A percentile compares a stretch with the other conserved stretches of the same genome.
These are phyloP conservation scores for Stephanocyclus meneghinianus DNA, from an alignment of 352 stramenopile species.

Conservation along the genomic window DNA sequence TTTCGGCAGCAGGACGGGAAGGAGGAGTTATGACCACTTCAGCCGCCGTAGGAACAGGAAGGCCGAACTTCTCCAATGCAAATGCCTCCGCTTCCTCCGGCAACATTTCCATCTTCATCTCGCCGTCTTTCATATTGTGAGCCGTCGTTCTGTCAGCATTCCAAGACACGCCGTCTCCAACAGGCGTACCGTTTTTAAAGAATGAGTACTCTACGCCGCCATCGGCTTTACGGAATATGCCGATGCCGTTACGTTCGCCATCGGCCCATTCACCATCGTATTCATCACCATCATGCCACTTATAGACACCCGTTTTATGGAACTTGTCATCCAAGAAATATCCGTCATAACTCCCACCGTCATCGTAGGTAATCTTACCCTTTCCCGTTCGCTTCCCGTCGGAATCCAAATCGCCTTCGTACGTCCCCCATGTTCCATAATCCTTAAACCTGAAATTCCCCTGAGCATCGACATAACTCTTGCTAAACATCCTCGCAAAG, in stretches of 20 bases:
- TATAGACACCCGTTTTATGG: constrained; percentile 36
- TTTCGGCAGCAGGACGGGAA: background rate
- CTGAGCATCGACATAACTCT: constrained; percentile 13
- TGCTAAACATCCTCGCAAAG: constrained; percentile 12
- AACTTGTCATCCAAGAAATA: constrained; percentile 44
- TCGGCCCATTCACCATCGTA: constrained; percentile 45
- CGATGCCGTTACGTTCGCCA: constrained; percentile 36
- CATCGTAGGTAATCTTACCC: constrained; percentile 38
- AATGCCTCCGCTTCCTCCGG: constrained; percentile 18
- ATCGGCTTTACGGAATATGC: constrained; percentile 28
- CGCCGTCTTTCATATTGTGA: constrained; percentile 26
- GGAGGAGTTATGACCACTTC: background rate
- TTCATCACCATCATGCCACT: constrained; percentile 36
- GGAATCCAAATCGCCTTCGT: constrained; percentile 32
- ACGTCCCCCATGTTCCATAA: constrained; percentile 27
- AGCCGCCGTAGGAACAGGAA: constrained; percentile 14
- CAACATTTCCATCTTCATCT: constrained; percentile 19
- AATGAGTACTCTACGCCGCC: constrained; percentile 28
- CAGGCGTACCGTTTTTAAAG: constrained; percentile 19
- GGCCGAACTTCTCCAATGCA: constrained; percentile 32
- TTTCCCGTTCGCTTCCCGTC: constrained; percentile 28
- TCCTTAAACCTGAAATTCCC: constrained; percentile 28
- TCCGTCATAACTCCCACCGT: constrained; percentile 37
- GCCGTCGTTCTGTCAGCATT: constrained; percentile 27
- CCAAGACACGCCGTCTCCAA: constrained; percentile 37